phyloP scores from a whole-genome alignment of 2,329 filamentous ascomycete species.

The Aschersonia sp. region DNA sequence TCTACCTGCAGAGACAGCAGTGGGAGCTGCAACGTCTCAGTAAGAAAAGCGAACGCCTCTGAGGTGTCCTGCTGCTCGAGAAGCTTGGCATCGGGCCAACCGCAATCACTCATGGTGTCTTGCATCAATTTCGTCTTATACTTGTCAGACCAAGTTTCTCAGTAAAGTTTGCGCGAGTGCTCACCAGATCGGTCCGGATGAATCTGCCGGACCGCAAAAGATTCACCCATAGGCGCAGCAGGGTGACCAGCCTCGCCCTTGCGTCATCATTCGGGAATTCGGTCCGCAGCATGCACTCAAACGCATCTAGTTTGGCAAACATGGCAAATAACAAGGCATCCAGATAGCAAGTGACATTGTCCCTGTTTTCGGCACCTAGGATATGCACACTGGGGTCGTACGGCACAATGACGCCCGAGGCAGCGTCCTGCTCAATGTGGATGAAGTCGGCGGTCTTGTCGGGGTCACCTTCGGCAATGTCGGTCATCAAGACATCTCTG shows the following conservation, averaged over 20 bases:
- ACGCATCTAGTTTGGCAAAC: conserved; percentile 81
- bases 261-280: conserved; percentile 53
- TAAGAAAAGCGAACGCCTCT: conserved; percentile 91
- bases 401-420: conserved; percentile 61
- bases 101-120: conserved; percentile 67
- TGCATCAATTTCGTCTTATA: conserved; percentile 66
- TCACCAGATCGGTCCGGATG: conserved; percentile 71
- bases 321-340: conserved; percentile 88
- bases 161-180: conserved; percentile 9
- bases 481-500: conserved; percentile 39
- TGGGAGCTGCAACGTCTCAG: conserved; percentile 74
- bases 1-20: conserved; percentile 86
- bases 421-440: conserved; percentile 64
- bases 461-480: conserved; percentile 52
- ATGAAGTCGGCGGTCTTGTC: conserved; percentile 66
- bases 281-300: conserved; percentile 81
- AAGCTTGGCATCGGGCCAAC: conserved; percentile 68
- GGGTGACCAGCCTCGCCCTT: conserved; percentile 57
- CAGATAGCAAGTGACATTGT: conserved; percentile 84
- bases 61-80: conserved; percentile 88
- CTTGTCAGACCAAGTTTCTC: conserved; percentile 5
- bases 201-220: conserved; percentile 73
- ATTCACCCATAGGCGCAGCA: conserved; percentile 86
- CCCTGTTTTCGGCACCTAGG: conserved; percentile 73
- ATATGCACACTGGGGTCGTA: conserved; percentile 61